Percentiles rank a stretch among this genome's conserved stretches.
phyloP scores from a whole-genome alignment of 208 protist species.

The Leptomonas pyrrhocoris region DNA sequence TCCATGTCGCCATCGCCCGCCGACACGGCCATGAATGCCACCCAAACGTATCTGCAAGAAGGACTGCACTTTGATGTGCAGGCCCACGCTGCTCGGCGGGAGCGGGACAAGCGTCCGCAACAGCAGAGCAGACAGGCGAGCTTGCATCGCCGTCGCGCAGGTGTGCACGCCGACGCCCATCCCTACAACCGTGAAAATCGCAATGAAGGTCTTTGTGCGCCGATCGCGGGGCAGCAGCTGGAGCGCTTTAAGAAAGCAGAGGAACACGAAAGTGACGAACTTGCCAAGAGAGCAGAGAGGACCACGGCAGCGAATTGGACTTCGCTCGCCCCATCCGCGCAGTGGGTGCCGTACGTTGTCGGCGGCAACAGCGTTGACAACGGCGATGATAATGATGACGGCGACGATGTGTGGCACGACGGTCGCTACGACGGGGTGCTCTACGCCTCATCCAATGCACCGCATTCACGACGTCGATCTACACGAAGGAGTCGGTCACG shows the following conservation, averaged over 20 bases:
- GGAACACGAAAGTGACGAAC: background rate
- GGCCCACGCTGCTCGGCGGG: background rate
- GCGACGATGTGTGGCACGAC: background rate
- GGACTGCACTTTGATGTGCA: conserved; percentile 17
- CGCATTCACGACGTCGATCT: background rate
- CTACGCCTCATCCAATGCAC: background rate
- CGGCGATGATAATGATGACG: background rate
- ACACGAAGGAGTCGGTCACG: background rate
- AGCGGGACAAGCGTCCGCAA: background rate
- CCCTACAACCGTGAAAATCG: background rate
- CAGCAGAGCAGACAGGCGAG: conserved; percentile 1
- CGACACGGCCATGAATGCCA: background rate
- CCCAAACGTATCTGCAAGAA: conserved; percentile 17
- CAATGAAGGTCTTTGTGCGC: background rate
- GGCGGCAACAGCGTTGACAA: background rate
- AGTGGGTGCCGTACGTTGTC: conserved; percentile 23
- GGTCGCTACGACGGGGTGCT: conserved; percentile 14
- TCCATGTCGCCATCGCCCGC: background rate
- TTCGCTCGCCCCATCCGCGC: conserved; percentile 9
- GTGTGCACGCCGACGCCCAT: background rate
- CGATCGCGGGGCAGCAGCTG: background rate
- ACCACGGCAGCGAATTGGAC: background rate
- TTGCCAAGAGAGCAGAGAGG: background rate
- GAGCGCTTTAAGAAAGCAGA: background rate
- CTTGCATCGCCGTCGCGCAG: background rate